Conservation (phyloP, 1,284 basidiomycete genomes). For the Fomitopsis palustris region DNA sequence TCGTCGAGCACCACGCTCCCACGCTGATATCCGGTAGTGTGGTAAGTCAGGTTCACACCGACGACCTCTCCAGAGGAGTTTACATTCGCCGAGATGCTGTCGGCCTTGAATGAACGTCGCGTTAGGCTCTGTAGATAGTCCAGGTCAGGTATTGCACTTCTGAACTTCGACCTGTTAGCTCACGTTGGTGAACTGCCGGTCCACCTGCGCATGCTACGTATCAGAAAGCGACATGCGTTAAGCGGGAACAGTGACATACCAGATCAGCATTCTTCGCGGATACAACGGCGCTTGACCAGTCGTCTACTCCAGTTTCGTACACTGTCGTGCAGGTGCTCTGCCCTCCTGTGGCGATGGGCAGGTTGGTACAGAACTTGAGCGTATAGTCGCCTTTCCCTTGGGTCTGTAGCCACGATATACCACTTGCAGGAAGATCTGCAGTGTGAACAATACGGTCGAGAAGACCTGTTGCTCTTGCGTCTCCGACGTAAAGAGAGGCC, state of each 20-base stretch:
- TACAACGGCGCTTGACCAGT: background rate
- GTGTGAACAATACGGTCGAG: slow-evolving; percentile 35
- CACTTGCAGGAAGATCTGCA: slow-evolving; percentile 34
- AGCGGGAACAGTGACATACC: background rate
- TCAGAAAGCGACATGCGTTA: background rate
- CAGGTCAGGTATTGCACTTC: background rate
- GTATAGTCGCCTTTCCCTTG: slow-evolving; percentile 29
- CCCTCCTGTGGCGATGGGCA: slow-evolving; percentile 28
- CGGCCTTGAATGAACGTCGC: background rate
- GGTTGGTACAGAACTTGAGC: slow-evolving; percentile 43
- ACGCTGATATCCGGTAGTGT: slow-evolving; percentile 10
- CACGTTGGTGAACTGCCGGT: background rate
- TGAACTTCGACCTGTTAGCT: background rate
- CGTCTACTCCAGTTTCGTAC: slow-evolving; percentile 7
- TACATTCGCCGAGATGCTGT: slow-evolving; percentile 4
- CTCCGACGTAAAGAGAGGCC: slow-evolving; percentile 44
- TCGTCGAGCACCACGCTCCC: slow-evolving; percentile 27
- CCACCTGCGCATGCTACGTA: background rate
- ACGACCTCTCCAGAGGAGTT: slow-evolving; percentile 10
- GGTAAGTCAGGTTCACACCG: slow-evolving; percentile 20
- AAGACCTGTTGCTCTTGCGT: slow-evolving; percentile 38
- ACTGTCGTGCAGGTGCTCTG: slow-evolving; percentile 13
- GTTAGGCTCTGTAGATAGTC: background rate
- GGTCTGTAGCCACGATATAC: slow-evolving; percentile 37
- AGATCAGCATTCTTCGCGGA: background rate